Conservation (phyloP, 1,284 basidiomycete species). For the Athelia sp. region DNA sequence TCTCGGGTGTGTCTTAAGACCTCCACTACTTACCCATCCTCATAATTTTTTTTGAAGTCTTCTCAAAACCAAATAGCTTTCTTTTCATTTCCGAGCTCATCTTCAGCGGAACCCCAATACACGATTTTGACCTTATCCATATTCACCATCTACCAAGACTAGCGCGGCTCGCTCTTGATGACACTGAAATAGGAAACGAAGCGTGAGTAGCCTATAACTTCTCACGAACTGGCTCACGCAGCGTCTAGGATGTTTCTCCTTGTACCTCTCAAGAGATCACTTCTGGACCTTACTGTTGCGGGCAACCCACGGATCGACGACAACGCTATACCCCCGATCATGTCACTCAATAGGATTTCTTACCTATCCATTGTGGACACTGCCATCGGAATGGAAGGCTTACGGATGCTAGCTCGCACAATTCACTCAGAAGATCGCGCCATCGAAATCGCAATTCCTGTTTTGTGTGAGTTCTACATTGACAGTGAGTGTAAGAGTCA, state of each 20-base stretch:
- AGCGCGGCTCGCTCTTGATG: conserved; percentile 41
- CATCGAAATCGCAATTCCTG: conserved; percentile 49
- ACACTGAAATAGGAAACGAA: conserved; percentile 56
- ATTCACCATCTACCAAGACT: conserved; percentile 51
- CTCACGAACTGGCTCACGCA: conserved; percentile 16
- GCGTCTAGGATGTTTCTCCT: conserved; percentile 45
- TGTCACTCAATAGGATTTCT: conserved; percentile 39
- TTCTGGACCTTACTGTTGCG: conserved; percentile 45
- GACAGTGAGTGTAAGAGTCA: conserved; percentile 34
- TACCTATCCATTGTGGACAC: conserved; percentile 52
- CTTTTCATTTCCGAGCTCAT: conserved; percentile 42
- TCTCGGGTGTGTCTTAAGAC: conserved; percentile 36
- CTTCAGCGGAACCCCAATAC: conserved; percentile 38
- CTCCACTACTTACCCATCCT: neutral
- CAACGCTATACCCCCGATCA: conserved; percentile 49
- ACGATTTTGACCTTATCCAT: conserved; percentile 43
- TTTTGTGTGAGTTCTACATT: conserved; percentile 46
- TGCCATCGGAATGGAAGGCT: conserved; percentile 46
- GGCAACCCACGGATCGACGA: conserved; percentile 48
- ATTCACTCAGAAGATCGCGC: conserved; percentile 30
- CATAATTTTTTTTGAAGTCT: conserved; percentile 29
- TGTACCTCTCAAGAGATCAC: conserved; percentile 45
- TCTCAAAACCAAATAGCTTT: conserved; percentile 47
- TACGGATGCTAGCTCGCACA: conserved; percentile 43
- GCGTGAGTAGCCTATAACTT: conserved; percentile 33